phyloP scores from a whole-genome alignment of 116 monocot genomes.

The Zostera marina region DNA sequence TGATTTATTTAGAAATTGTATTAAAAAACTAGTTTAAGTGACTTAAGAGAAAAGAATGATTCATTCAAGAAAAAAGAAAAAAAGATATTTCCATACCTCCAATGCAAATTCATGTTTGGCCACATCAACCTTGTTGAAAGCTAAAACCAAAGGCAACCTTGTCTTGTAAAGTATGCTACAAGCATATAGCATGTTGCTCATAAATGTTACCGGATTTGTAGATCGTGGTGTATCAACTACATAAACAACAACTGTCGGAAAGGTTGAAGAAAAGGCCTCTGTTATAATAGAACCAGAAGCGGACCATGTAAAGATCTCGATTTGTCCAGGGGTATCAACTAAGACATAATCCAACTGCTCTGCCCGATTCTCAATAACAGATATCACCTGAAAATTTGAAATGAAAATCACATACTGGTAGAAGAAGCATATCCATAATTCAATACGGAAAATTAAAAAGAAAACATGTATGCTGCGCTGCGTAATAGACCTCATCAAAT shows the following conservation, averaged over 20 bases:
- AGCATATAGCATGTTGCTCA: constrained; percentile 99
- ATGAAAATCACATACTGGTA: background rate
- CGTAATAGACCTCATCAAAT: constrained; percentile 44
- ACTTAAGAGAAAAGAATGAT: background rate
- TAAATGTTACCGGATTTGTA: constrained; percentile 76
- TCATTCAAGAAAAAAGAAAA: background rate
- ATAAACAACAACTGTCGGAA: constrained; percentile 83
- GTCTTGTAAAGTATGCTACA: constrained; percentile 98
- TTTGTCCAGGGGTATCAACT: constrained; percentile 95
- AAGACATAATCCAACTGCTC: constrained; percentile 91
- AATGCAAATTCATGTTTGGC: constrained; percentile 89
- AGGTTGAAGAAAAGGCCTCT: constrained; percentile 91
- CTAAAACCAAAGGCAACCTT: constrained; percentile 68
- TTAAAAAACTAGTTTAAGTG: background rate
- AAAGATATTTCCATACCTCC: constrained; percentile 32
- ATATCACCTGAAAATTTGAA: constrained; percentile 46
- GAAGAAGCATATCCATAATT: background rate
- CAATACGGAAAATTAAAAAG: background rate
- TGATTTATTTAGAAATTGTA: too few species aligned
- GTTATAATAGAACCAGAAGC: constrained; percentile 96
- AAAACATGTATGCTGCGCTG: background rate
- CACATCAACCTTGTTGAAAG: constrained; percentile 96
- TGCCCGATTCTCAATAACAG: constrained; percentile 67
- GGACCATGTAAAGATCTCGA: constrained; percentile 98
- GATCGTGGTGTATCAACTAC: constrained; percentile 89